These are phyloP conservation scores for Trichoderma atroviride DNA, from an alignment of 2,329 filamentous ascomycete species.

Conservation along the genomic window DNA sequence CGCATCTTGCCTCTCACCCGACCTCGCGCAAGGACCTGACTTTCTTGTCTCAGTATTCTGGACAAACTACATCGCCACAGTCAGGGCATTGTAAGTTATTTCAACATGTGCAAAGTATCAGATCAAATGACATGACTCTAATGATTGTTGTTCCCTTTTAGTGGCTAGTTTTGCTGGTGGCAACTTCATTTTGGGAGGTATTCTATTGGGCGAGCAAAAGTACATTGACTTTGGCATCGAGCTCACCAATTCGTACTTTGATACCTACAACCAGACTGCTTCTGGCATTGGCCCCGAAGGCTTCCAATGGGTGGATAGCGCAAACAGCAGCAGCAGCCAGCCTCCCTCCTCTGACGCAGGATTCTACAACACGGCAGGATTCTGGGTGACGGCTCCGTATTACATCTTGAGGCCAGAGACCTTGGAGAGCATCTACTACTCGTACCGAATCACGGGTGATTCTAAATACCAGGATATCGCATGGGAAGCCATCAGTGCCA, in stretches of 20 bases:
- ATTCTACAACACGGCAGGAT: slow-evolving; percentile 70
- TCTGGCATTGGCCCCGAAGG: slow-evolving; percentile 78
- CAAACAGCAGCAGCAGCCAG: slow-evolving; percentile 45
- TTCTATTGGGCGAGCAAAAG: slow-evolving; percentile 64
- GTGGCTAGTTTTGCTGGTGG: slow-evolving; percentile 84
- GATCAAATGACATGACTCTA: not conserved
- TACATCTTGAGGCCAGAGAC: slow-evolving; percentile 81
- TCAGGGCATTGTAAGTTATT: slow-evolving; percentile 54
- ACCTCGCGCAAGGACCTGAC: slow-evolving; percentile 68
- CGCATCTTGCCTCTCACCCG: slow-evolving; percentile 70
- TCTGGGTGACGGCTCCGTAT: slow-evolving; percentile 63
- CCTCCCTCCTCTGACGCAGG: slow-evolving; percentile 50
- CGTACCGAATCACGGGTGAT: slow-evolving; percentile 77
- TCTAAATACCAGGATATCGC: slow-evolving; percentile 79
- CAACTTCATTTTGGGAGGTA: slow-evolving; percentile 80
- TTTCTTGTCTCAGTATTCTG: slow-evolving; percentile 64
- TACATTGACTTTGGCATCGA: slow-evolving; percentile 75
- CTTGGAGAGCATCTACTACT: slow-evolving; percentile 84
- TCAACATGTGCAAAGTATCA: not conserved
- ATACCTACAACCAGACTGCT: slow-evolving; percentile 68
- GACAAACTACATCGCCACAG: slow-evolving; percentile 46
- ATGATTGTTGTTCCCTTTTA: slow-evolving; percentile 32
- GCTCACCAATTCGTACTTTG: slow-evolving; percentile 72
- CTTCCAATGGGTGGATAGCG: slow-evolving; percentile 63
- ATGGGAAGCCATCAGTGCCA: slow-evolving; percentile 74